Evolutionary conservation across 768 basidiomycete genomes (phyloP).

Genomic region (Boletus patriciae): DNA sequence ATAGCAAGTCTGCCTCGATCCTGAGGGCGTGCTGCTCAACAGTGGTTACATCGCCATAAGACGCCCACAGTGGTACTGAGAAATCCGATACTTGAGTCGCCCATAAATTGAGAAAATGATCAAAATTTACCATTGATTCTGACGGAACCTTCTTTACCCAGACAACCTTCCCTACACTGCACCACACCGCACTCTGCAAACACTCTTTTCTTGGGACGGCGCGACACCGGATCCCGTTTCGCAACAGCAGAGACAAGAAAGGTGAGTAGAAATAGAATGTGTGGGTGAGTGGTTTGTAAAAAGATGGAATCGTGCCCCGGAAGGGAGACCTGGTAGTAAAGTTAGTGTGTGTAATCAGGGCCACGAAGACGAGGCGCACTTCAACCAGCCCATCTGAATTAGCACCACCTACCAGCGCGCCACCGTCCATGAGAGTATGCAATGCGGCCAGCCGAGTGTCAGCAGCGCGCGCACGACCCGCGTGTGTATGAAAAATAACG

Average conservation of each 20-base stretch:
- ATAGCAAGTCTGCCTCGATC: slow-evolving; percentile 69
- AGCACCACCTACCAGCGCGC: slow-evolving; percentile 39
- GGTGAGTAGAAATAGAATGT: slow-evolving; percentile 59
- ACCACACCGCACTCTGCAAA: slow-evolving; percentile 65
- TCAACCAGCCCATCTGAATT: slow-evolving; percentile 41
- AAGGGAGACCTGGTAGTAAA: slow-evolving; percentile 27
- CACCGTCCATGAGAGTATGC: slow-evolving; percentile 68
- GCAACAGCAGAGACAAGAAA: slow-evolving; percentile 66
- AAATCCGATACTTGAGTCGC: not conserved
- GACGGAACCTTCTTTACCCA: slow-evolving; percentile 23
- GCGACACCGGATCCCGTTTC: slow-evolving; percentile 71
- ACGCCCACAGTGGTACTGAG: slow-evolving; percentile 58
- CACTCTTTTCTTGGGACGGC: slow-evolving; percentile 68
- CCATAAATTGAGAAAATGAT: not conserved
- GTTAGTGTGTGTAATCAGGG: not conserved
- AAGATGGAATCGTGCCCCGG: slow-evolving; percentile 45
- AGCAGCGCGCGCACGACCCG: slow-evolving; percentile 48
- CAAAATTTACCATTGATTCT: slow-evolving; percentile 14
- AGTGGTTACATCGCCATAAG: slow-evolving; percentile 47
- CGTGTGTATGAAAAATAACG: slow-evolving; percentile 61
- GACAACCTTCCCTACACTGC: slow-evolving; percentile 46
- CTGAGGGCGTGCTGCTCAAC: slow-evolving; percentile 52
- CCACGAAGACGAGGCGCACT: slow-evolving; percentile 32
- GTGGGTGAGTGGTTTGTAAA: slow-evolving; percentile 66
- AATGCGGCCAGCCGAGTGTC: slow-evolving; percentile 54